Conservation (phyloP, 345 rosid genomes). For the Limnanthes douglasii region DNA sequence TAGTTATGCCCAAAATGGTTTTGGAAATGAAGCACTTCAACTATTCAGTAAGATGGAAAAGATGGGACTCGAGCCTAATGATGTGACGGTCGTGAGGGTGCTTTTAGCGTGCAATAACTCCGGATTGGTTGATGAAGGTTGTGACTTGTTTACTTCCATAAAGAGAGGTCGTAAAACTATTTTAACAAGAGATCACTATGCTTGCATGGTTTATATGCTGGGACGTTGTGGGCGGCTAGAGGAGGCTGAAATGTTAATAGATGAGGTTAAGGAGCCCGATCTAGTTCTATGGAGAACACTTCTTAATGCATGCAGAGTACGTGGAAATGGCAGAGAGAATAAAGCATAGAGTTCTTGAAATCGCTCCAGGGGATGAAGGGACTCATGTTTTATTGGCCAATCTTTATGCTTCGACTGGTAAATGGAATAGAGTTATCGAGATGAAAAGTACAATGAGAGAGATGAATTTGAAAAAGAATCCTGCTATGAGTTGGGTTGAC, state of each 20-base stretch:
- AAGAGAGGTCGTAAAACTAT: conserved; percentile 7
- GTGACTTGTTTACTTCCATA: conserved; percentile 25
- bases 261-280: conserved; percentile 28
- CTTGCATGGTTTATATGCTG: conserved; percentile 57
- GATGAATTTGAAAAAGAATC: conserved; percentile 41
- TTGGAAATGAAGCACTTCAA: conserved; percentile 33
- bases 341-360: conserved; percentile 28
- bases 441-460: conserved; percentile 35
- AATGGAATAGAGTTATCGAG: conserved; percentile 36
- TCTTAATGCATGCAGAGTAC: conserved; percentile 37
- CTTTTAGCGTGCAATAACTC: conserved; percentile 60
- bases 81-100: conserved; percentile 35
- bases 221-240: conserved; percentile 49
- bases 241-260: conserved; percentile 39
- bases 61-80: conserved; percentile 26
- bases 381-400: conserved; percentile 40
- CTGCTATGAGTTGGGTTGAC: conserved; percentile 58
- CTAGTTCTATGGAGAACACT: conserved; percentile 52
- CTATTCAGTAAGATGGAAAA: conserved; percentile 26
- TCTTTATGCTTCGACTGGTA: conserved; percentile 31
- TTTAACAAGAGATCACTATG: conserved; percentile 41
- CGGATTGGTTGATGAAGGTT: conserved; percentile 51
- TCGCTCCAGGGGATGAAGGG: conserved; percentile 43
- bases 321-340: conserved; percentile 30
- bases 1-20: conserved; percentile 38